Evolutionary conservation across 208 protist species (phyloP).

Genomic region (Wallacemonas collosoma): DNA sequence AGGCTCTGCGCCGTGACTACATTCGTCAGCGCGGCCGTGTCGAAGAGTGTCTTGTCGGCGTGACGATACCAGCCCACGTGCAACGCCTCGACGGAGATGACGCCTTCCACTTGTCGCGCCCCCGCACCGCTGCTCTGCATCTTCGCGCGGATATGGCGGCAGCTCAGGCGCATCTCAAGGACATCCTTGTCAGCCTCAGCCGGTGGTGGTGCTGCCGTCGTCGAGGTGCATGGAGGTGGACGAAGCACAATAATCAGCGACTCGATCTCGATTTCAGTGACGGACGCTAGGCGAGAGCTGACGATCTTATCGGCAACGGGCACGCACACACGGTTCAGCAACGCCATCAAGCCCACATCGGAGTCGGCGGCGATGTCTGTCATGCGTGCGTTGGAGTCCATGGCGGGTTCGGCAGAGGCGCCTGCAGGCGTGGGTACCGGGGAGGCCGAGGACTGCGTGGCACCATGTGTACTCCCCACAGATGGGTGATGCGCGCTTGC

Average conservation of each 20-base stretch:
- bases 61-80: neutral
- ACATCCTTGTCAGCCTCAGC: neutral
- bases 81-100: neutral
- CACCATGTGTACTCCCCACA: too few species aligned
- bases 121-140: neutral
- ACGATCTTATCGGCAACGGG: neutral
- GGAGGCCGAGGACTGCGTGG: too few species aligned
- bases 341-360: neutral
- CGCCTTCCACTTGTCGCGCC: neutral
- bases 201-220: neutral
- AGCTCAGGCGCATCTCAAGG: neutral
- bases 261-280: slow-evolving; percentile 9
- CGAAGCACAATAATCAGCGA: neutral
- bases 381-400: too few species aligned
- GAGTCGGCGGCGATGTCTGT: neutral
- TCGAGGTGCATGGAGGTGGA: neutral
- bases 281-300: neutral
- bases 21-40: neutral
- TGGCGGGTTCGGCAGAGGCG: too few species aligned
- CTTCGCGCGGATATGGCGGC: neutral
- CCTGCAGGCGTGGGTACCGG: too few species aligned
- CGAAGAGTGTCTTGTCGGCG: neutral
- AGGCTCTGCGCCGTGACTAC: neutral
- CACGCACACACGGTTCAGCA: neutral
- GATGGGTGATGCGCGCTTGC: neutral